phyloP scores from a whole-genome alignment of 331 rosid species.

The Acacia concinna region DNA sequence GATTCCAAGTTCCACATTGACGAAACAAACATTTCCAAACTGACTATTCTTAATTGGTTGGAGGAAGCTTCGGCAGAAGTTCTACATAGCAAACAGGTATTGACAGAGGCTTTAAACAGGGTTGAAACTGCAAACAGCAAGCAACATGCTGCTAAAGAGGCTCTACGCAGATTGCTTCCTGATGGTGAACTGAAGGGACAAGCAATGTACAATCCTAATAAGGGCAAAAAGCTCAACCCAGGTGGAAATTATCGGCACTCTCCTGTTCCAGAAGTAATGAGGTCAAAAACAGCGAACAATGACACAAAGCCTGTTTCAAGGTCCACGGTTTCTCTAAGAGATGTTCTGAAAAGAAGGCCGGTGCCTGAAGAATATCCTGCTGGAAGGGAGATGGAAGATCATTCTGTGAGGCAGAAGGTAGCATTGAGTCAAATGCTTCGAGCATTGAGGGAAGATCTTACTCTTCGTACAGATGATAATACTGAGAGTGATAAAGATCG shows the following conservation, averaged over 20 bases:
- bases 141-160: conserved; percentile 77
- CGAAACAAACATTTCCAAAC: conserved; percentile 56
- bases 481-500: conserved; percentile 50
- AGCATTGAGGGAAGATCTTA: conserved; percentile 79
- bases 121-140: conserved; percentile 72
- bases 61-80: conserved; percentile 85
- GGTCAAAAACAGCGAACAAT: conserved; percentile 34
- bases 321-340: conserved; percentile 79
- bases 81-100: conserved; percentile 61
- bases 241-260: conserved; percentile 39
- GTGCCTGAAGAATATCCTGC: conserved; percentile 53
- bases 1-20: conserved; percentile 59
- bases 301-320: conserved; percentile 57
- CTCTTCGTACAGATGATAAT: conserved; percentile 50
- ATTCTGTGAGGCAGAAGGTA: conserved; percentile 66
- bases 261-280: conserved; percentile 45
- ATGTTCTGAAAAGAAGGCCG: conserved; percentile 90
- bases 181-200: conserved; percentile 46
- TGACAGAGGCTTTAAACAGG: conserved; percentile 82
- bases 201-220: conserved; percentile 37
- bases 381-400: conserved; percentile 55
- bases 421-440: conserved; percentile 93
- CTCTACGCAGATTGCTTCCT: conserved; percentile 66
- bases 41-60: conserved; percentile 61
- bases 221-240: conserved; percentile 36